Percentiles rank a stretch among this genome's conserved stretches.
Evolutionary conservation across 1,284 basidiomycete species (phyloP).

Genomic region (Austropuccinia psidii): DNA sequence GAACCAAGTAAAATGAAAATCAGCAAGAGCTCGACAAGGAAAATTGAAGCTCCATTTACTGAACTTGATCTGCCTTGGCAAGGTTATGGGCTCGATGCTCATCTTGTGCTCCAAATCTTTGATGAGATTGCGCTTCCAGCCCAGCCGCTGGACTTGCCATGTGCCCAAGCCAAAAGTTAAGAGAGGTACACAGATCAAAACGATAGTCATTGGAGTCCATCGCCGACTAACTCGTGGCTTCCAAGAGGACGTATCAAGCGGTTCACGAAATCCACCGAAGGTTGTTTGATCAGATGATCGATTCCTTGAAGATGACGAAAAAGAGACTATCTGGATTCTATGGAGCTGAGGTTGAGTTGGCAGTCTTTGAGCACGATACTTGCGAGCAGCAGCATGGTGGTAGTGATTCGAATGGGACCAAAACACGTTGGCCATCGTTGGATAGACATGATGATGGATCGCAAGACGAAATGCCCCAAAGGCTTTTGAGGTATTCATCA

Average conservation of each 20-base stretch:
- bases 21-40: neutral
- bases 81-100: slow-evolving; percentile 63
- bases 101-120: slow-evolving; percentile 91
- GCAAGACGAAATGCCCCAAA: no score
- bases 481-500: no score
- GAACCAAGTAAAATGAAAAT: slow-evolving; percentile 28
- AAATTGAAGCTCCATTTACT: neutral
- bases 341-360: neutral
- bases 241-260: slow-evolving; percentile 25
- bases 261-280: slow-evolving; percentile 10
- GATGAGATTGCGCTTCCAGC: slow-evolving; percentile 92
- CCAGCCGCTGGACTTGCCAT: slow-evolving; percentile 82
- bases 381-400: no score
- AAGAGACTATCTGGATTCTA: no score
- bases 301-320: neutral
- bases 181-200: slow-evolving; percentile 78
- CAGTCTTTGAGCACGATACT: no score
- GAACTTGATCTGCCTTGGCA: slow-evolving; percentile 82
- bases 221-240: slow-evolving; percentile 46
- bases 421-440: no score
- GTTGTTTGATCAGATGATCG: neutral
- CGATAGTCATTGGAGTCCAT: slow-evolving; percentile 53
- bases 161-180: slow-evolving; percentile 85
- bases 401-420: no score
- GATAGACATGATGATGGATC: no score